phyloP scores from a whole-genome alignment of 495 filamentous ascomycete genomes.

The Hypoxylon rickii region DNA sequence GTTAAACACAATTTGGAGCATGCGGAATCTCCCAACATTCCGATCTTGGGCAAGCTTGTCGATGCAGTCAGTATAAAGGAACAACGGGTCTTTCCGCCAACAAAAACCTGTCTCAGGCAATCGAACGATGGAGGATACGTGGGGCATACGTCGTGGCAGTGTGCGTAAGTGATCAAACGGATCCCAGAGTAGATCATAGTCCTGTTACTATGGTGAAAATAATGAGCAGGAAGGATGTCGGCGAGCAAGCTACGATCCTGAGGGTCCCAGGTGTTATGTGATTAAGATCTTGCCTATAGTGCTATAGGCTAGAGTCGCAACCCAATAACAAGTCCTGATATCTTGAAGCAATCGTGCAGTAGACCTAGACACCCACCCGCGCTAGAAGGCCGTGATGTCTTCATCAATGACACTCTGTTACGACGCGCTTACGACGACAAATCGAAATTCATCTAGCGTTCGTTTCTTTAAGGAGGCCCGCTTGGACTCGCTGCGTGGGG shows the following conservation, averaged over 20 bases:
- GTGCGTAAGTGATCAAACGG: conserved; percentile 15
- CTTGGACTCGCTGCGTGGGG: conserved; percentile 27
- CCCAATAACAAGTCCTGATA: background rate
- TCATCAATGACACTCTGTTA: conserved; percentile 3
- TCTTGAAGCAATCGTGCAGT: background rate
- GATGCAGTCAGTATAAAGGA: background rate
- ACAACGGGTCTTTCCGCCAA: background rate
- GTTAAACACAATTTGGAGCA: background rate
- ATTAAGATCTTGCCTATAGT: no score
- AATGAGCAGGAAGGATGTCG: conserved; percentile 1
- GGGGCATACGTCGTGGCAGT: background rate
- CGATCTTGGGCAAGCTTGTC: background rate
- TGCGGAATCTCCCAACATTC: background rate
- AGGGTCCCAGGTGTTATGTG: no score
- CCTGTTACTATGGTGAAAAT: conserved; percentile 11
- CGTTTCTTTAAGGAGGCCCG: conserved; percentile 1
- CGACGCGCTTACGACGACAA: conserved; percentile 23
- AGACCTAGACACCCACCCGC: background rate
- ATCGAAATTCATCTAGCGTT: background rate
- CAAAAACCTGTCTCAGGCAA: background rate
- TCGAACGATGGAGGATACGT: conserved; percentile 10
- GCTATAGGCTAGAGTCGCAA: no score
- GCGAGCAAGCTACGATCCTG: conserved; percentile 4
- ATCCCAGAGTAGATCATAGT: conserved; percentile 26
- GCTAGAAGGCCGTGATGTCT: background rate